Evolutionary conservation across 176 grass and related monocot species (phyloP).

Genomic region (Oryza australiensis): DNA sequence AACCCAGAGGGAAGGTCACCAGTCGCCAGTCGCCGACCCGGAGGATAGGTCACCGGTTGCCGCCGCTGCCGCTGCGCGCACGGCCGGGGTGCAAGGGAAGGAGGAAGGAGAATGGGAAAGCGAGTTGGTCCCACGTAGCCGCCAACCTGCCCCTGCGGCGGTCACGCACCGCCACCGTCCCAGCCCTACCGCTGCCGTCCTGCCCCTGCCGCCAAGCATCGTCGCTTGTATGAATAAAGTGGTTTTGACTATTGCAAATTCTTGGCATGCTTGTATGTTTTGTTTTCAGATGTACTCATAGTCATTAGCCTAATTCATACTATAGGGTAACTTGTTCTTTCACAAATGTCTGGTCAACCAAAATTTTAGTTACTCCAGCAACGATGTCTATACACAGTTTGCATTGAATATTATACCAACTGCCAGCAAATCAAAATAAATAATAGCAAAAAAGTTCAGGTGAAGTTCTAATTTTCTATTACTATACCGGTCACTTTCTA

Average conservation of each 20-base stretch:
- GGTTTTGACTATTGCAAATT: slow-evolving; percentile 21
- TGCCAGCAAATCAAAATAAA: neutral
- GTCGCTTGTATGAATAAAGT: slow-evolving; percentile 29
- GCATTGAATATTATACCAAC: neutral
- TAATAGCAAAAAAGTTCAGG: slow-evolving; percentile 24
- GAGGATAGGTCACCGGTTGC: no score
- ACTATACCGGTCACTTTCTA: neutral
- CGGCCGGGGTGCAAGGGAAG: no score
- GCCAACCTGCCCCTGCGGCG: no score
- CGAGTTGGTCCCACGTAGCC: no score
- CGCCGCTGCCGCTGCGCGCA: no score
- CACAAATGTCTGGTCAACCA: slow-evolving; percentile 57
- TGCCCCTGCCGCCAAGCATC: no score
- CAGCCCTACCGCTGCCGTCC: no score
- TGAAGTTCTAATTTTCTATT: neutral
- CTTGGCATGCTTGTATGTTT: neutral
- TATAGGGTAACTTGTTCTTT: slow-evolving; percentile 78
- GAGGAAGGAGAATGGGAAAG: no score
- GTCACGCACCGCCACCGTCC: no score
- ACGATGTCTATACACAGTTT: neutral
- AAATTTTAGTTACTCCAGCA: slow-evolving; percentile 25
- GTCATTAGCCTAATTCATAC: slow-evolving; percentile 32
- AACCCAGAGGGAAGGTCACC: no score
- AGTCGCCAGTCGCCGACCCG: no score
- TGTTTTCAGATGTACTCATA: neutral